A percentile compares a stretch with the other conserved stretches of the same genome.
These are phyloP conservation scores for Asterella californica DNA, from an alignment of 225 moss, liverwort and hornwort species.

Conservation along the genomic window DNA sequence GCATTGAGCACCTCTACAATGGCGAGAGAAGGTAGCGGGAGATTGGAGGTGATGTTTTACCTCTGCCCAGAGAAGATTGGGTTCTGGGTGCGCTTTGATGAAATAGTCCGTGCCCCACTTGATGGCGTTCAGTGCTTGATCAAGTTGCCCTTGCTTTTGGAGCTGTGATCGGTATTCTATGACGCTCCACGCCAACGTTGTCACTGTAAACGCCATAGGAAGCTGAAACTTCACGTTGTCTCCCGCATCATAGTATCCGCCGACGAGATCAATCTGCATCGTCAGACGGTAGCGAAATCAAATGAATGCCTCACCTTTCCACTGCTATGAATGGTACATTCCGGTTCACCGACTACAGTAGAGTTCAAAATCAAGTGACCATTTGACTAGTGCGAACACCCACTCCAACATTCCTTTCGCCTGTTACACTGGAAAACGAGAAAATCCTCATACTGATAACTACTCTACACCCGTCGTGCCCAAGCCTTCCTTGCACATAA, in stretches of 20 bases:
- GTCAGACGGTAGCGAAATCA: background rate
- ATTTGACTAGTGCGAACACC: background rate
- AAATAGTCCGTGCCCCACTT: conserved; percentile 48
- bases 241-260: conserved; percentile 50
- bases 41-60: conserved; percentile 2
- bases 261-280: conserved; percentile 38
- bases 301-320: background rate
- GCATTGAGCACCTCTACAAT: background rate
- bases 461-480: no score
- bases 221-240: conserved; percentile 50
- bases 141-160: conserved; percentile 28
- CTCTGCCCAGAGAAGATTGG: conserved; percentile 41
- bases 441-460: no score
- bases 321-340: background rate
- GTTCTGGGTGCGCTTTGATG: conserved; percentile 45
- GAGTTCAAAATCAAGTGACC: background rate
- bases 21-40: background rate
- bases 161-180: conserved; percentile 38
- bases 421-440: no score
- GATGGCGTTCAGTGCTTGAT: conserved; percentile 31
- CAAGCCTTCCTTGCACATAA: no score
- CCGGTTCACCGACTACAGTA: background rate
- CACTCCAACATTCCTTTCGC: background rate
- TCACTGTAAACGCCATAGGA: conserved; percentile 46
- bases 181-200: conserved; percentile 40